These are phyloP conservation scores for Pythium folliculosum DNA, from an alignment of 352 stramenopile species.

Conservation along the genomic window DNA sequence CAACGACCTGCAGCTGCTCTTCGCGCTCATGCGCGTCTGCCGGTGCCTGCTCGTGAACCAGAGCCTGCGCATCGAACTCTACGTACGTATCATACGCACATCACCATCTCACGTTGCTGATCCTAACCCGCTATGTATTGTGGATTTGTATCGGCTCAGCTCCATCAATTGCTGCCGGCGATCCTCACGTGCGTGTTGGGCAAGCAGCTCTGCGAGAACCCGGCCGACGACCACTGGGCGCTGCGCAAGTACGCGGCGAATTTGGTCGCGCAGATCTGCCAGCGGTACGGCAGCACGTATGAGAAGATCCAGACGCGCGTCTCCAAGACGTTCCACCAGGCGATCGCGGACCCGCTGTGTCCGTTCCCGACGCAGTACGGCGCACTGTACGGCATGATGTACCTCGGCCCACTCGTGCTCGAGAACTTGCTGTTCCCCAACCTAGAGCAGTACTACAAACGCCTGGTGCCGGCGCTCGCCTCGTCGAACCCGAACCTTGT, in stretches of 20 bases:
- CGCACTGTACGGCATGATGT: slow-evolving; percentile 83
- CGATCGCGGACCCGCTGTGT: slow-evolving; percentile 72
- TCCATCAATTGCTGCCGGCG: slow-evolving; percentile 93
- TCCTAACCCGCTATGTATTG: not conserved
- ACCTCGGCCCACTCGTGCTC: slow-evolving; percentile 91
- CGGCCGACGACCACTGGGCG: slow-evolving; percentile 89
- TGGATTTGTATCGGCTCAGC: slow-evolving; percentile 30
- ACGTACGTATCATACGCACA: no score
- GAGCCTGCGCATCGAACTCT: slow-evolving; percentile 92
- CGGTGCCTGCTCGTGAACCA: slow-evolving; percentile 90
- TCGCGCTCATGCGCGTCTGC: slow-evolving; percentile 88
- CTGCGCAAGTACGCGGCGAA: slow-evolving; percentile 86
- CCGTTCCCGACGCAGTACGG: slow-evolving; percentile 92
- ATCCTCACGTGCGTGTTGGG: slow-evolving; percentile 93
- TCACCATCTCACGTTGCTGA: not conserved
- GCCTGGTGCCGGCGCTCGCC: slow-evolving; percentile 79
- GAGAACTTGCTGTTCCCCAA: slow-evolving; percentile 93
- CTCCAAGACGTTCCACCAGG: slow-evolving; percentile 90
- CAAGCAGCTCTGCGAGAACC: slow-evolving; percentile 86
- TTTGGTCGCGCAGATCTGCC: slow-evolving; percentile 82
- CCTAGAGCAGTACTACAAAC: slow-evolving; percentile 82
- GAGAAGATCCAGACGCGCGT: slow-evolving; percentile 90
- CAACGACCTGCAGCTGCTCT: slow-evolving; percentile 73
- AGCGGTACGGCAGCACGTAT: slow-evolving; percentile 90
- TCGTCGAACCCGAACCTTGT: slow-evolving; percentile 76